These are phyloP conservation scores for Mycena metata DNA, from an alignment of 768 basidiomycete species.

Conservation along the genomic window DNA sequence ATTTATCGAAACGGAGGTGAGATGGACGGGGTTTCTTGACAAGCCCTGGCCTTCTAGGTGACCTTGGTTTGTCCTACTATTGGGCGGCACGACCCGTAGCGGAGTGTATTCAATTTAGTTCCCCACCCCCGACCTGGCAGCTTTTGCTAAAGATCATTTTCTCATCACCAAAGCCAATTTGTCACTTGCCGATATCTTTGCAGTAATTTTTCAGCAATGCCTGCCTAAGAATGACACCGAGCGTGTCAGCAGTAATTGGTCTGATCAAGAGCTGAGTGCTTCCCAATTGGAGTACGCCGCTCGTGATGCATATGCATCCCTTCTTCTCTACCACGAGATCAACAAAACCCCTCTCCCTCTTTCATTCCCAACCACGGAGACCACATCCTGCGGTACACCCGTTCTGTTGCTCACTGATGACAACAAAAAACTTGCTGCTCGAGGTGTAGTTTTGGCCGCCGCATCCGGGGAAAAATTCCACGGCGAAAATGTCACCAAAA, in stretches of 20 bases:
- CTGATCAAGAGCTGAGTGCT: conserved; percentile 15
- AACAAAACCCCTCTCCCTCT: conserved; percentile 21
- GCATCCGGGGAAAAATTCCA: conserved; percentile 5
- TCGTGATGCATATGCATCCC: conserved; percentile 23
- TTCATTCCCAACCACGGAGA: not conserved
- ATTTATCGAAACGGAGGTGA: too few relatives aligned
- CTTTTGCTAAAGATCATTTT: conserved; percentile 24
- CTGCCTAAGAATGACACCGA: conserved; percentile 17
- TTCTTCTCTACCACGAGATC: conserved; percentile 20
- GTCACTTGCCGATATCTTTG: conserved; percentile 22
- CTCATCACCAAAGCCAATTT: conserved; percentile 20
- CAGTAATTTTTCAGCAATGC: conserved; percentile 18
- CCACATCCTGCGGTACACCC: not conserved
- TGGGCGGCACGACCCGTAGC: too few relatives aligned
- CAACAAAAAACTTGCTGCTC: conserved; percentile 22
- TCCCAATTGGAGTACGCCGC: conserved; percentile 24
- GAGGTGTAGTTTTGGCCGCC: conserved; percentile 9
- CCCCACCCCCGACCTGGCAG: conserved; percentile 17
- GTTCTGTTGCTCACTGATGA: conserved; percentile 22
- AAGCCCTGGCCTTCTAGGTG: too few relatives aligned
- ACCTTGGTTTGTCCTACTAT: too few relatives aligned
- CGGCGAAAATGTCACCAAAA: conserved; percentile 11
- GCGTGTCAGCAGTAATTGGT: conserved; percentile 29
- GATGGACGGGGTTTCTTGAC: too few relatives aligned
- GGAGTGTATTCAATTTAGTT: too few relatives aligned